Conservation (phyloP, 305 asterid species). For the Fraxinus albicans region DNA sequence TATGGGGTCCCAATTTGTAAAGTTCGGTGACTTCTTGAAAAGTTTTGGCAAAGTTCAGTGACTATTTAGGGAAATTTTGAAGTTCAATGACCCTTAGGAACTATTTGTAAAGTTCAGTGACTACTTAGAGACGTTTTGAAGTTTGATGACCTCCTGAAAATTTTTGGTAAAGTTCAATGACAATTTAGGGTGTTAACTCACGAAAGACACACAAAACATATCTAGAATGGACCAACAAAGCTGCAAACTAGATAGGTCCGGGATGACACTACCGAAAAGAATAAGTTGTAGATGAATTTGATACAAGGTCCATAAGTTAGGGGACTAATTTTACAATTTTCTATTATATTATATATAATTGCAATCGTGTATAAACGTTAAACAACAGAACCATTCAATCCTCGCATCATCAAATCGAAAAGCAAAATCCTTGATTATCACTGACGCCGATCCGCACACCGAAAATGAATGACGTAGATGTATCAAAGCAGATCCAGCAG, state of each 20-base stretch:
- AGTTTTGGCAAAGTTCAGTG: no score
- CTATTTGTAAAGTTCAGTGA: no score
- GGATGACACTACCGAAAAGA: background rate
- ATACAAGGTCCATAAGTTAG: background rate
- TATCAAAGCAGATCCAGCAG: constrained; percentile 95
- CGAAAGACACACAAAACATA: no score
- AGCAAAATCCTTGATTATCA: background rate
- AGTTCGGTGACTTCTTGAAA: no score
- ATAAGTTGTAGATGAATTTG: background rate
- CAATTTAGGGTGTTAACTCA: no score
- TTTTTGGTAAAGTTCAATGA: no score
- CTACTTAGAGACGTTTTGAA: no score
- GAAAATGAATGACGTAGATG: constrained; percentile 82
- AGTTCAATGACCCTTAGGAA: no score
- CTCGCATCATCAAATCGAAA: background rate
- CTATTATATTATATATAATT: background rate
- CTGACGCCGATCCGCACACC: constrained; percentile 20
- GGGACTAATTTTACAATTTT: background rate
- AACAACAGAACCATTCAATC: background rate
- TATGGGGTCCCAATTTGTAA: no score
- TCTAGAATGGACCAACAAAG: no score
- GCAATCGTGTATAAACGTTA: background rate
- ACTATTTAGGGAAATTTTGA: no score
- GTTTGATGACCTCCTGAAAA: no score
- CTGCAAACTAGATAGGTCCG: background rate